These are phyloP conservation scores for Raffaelea ambrosiae DNA, from an alignment of 2,329 filamentous ascomycete genomes.

Conservation along the genomic window DNA sequence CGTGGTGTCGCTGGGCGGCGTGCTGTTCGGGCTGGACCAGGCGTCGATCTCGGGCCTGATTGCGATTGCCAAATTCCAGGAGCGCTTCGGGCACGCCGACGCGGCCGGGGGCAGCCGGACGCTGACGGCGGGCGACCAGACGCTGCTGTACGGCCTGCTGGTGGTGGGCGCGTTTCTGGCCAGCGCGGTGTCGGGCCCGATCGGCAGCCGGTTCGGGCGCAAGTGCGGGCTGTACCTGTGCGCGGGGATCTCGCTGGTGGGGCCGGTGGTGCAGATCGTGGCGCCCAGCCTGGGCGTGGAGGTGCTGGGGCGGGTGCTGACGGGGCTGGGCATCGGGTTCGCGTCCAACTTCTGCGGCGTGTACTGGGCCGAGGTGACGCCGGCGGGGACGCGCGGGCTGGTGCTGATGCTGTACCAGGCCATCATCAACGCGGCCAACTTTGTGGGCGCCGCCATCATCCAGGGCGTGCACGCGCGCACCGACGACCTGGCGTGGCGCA, in stretches of 20 bases:
- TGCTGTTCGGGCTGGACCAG: no score
- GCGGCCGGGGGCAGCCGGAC: no score
- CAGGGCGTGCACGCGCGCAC: no score
- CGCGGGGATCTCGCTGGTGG: neutral
- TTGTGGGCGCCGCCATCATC: no score
- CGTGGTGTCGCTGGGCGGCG: no score
- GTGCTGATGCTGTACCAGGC: constrained; percentile 2
- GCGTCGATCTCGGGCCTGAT: no score
- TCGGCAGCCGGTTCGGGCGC: constrained; percentile 4
- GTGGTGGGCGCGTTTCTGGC: neutral
- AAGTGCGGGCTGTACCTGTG: constrained; percentile 1
- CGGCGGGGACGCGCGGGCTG: neutral
- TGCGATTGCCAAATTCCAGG: no score
- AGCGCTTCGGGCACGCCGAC: no score
- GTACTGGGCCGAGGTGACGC: constrained; percentile 1
- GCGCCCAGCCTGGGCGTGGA: neutral
- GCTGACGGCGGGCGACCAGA: neutral
- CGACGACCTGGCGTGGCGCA: no score
- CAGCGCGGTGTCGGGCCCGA: neutral
- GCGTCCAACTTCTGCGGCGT: constrained; percentile 1
- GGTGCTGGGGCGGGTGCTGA: no score
- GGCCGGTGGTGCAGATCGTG: neutral
- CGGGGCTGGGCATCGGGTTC: constrained; percentile 1
- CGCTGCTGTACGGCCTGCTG: neutral
- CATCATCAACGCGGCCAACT: neutral